A percentile compares a stretch with the other conserved stretches of the same genome.
Conservation (phyloP, 345 rosid species). For the Aquilaria yunnanensis region DNA sequence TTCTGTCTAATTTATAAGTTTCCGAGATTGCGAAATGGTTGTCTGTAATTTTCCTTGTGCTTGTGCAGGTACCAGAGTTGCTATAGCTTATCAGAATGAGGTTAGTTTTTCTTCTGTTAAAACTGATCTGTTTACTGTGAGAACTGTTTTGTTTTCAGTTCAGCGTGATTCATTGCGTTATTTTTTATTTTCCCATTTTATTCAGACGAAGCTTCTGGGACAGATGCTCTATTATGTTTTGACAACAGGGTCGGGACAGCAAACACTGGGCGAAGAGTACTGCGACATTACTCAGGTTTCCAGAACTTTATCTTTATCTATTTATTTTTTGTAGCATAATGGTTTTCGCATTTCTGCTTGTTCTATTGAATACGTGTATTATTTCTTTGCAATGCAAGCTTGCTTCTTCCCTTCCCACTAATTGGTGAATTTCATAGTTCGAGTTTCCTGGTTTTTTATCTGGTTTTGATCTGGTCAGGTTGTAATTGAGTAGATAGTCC, state of each 20-base stretch:
- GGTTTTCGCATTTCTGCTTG: too few relatives aligned
- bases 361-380: too few relatives aligned
- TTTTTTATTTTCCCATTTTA: neutral
- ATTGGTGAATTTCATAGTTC: too few relatives aligned
- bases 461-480: too few relatives aligned
- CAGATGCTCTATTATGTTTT: conserved; percentile 88
- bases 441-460: too few relatives aligned
- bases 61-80: conserved; percentile 63
- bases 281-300: conserved; percentile 92
- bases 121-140: neutral
- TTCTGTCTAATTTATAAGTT: neutral
- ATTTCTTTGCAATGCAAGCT: too few relatives aligned
- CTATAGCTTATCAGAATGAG: conserved; percentile 92
- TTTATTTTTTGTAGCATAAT: neutral
- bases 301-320: neutral
- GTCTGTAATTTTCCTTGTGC: neutral
- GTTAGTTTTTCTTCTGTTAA: conserved; percentile 20
- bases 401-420: too few relatives aligned
- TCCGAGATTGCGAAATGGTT: neutral
- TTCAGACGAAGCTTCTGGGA: conserved; percentile 76
- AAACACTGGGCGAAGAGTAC: conserved; percentile 93
- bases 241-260: conserved; percentile 93
- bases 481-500: too few relatives aligned
- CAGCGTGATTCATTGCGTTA: neutral
- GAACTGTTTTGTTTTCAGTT: neutral